Base-by-base conservation (phyloP, 352 stramenopile species). In the Poterioochromonas sp. region DNA sequence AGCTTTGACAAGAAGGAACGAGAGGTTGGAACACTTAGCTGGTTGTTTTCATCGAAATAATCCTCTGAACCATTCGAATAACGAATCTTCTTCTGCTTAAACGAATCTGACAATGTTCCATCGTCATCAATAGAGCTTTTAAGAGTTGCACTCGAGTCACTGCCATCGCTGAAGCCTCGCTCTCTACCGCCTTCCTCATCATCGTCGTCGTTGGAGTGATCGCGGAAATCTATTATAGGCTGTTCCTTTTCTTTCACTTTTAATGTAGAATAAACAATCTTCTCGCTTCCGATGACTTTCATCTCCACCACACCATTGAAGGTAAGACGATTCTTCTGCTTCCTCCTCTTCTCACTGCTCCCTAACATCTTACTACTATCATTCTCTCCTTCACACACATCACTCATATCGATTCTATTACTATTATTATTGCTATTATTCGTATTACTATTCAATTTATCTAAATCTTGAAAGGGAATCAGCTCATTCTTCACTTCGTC, bases 31-130 rank as follows among this genome's bases (percentile, higher is more conserved):
- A 47, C n/a, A n/a, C n/a, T n/a, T n/a, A n/a, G n/a, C n/a, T n/a
- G n/a, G n/a, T n/a, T n/a, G n/a, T n/a, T n/a, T n/a, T n/a, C n/a
- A n/a, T 32, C 20, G 2, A 49, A 40, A 8, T 37, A 15, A 8
- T 68, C 58, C 26, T 68, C 58, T n/a, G 63, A 73, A 12, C 63
- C 63, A 12, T 40, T 73, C 8, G 8, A 41, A 73, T 47, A 73
- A 18, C 29, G 58, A 18, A 68, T 58, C 26, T 58, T 58, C 15
- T 58, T 26, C 26, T 58, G 47, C 15, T 58, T 26, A 26, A 26
- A 26, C 15, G 47, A 58, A 26, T 58, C 47, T 58, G 47, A 15
- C 15, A 58, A 26, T 15, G 47, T 58, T 15, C 47, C 15, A 58
- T 58, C 47, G 47, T 58, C 47, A 26, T 58, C 47, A 26, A 26